Evolutionary conservation across 164 flowering plant genomes (phyloP), one percentile per base, ranked within the genome.

Genomic region (Aristolochia californica): DNA sequence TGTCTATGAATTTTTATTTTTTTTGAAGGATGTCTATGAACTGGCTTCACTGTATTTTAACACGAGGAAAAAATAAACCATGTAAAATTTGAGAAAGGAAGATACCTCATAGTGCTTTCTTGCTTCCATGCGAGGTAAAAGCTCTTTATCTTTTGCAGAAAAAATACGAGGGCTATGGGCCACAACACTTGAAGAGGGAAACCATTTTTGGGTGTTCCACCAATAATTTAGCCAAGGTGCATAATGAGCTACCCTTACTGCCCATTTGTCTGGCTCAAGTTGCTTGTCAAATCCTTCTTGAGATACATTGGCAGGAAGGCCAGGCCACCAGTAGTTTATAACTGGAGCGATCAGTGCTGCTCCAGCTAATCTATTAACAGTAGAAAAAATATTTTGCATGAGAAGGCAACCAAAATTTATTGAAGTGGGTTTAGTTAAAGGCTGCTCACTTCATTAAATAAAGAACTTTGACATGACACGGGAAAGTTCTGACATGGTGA

Each of bases 171-270:
- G 68, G 45, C 23, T 66, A 15, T 55, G 65, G 21, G 70, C 57
- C 17, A 50, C 43, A 62, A 74, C 77, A 66, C 75, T 73, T 0
- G 78, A 76, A 43, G 66, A 18, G 10, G 87, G 90, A 56, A 86
- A 80, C 82, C 77, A 82, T 57, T 77, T 84, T 50, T 84, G 95
- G 43, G 90, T 82, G 72, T 78, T 81, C 97, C 97, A 90, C 95
- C 91, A 90, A 71, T 87, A 76, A 9, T 76, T 75, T 4, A 87
- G 82, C 83, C 86, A 83, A 2, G 96, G 96, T 1, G 72, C 25
- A 54, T 91, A 75, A 62, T 87, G 97, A 64, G 74, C 67, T 20
- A 91, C 83, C 38, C 88, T 64, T 28, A 80, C 62, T 1, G 82
- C 58, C 91, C 93, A 83, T 64, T 83, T 88, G 67, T 88, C 94